Evolutionary conservation across 2,329 filamentous ascomycete genomes (phyloP).

Genomic region (Aureobasidium uvarum): DNA sequence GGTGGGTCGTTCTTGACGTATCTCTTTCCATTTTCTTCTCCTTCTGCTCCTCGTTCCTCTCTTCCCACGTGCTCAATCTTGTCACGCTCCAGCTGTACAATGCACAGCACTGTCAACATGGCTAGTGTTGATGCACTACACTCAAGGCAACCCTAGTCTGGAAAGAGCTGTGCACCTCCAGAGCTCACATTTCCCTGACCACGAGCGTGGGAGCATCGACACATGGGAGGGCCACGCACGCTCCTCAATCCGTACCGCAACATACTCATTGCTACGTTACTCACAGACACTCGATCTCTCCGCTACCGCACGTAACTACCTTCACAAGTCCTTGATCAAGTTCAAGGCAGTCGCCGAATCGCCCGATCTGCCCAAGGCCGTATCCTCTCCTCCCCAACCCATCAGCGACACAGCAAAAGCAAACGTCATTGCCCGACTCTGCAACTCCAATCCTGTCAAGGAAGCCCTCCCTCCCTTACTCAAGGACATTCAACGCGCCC

Average conservation of each 20-base stretch:
- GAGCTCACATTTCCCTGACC: neutral
- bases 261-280: constrained; percentile 17
- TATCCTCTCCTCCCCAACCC: constrained; percentile 42
- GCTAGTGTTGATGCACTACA: neutral
- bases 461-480: constrained; percentile 52
- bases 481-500: constrained; percentile 43
- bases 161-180: neutral
- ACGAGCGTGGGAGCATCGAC: neutral
- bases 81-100: neutral
- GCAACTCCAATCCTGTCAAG: constrained; percentile 59
- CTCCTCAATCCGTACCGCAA: neutral
- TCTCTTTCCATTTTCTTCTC: neutral
- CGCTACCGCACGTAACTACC: constrained; percentile 52
- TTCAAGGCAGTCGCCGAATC: constrained; percentile 57
- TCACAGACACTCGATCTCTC: constrained; percentile 52
- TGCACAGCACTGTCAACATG: neutral
- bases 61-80: neutral
- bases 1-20: constrained; percentile 38
- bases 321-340: constrained; percentile 57
- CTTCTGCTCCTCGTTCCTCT: constrained; percentile 8
- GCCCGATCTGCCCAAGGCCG: constrained; percentile 47
- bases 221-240: neutral
- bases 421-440: constrained; percentile 60
- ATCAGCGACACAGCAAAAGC: constrained; percentile 48
- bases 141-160: neutral